Evolutionary conservation across 345 rosid species (phyloP).

Genomic region (Populus pruinosa): DNA sequence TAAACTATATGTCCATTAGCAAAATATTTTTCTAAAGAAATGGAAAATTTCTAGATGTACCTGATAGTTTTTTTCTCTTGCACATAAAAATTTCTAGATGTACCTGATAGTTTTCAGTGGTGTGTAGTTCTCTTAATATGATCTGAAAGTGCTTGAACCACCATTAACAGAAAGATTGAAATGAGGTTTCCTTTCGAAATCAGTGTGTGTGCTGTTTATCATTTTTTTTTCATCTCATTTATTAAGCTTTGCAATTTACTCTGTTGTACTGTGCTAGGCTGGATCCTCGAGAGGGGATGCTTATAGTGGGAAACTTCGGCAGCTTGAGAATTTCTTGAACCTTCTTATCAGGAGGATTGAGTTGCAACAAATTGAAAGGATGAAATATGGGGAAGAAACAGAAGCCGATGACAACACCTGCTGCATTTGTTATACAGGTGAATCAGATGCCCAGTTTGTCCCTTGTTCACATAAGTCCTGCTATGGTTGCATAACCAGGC

Average conservation of each 20-base stretch:
- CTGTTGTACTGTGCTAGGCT: constrained; percentile 42
- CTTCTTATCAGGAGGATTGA: constrained; percentile 49
- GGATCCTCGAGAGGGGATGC: constrained; percentile 58
- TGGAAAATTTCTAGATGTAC: too few relatives aligned
- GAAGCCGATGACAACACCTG: constrained; percentile 60
- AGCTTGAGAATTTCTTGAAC: constrained; percentile 59
- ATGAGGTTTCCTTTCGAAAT: neutral
- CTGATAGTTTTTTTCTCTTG: too few relatives aligned
- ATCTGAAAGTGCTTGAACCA: neutral
- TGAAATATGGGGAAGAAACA: constrained; percentile 25
- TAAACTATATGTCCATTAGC: too few relatives aligned
- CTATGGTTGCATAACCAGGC: constrained; percentile 91
- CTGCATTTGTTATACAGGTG: constrained; percentile 75
- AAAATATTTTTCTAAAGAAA: too few relatives aligned
- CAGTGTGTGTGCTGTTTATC: neutral
- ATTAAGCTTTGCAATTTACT: neutral
- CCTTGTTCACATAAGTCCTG: constrained; percentile 90
- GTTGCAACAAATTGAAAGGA: constrained; percentile 33
- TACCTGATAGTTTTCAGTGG: too few relatives aligned
- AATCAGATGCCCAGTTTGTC: constrained; percentile 61
- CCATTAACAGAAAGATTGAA: neutral
- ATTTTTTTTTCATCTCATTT: neutral
- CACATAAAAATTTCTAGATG: too few relatives aligned
- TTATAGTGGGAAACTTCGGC: constrained; percentile 46
- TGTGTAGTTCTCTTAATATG: too few relatives aligned